Conservation (phyloP, 225 moss, liverwort and hornwort species). For the Thuidium tamariscinum region DNA sequence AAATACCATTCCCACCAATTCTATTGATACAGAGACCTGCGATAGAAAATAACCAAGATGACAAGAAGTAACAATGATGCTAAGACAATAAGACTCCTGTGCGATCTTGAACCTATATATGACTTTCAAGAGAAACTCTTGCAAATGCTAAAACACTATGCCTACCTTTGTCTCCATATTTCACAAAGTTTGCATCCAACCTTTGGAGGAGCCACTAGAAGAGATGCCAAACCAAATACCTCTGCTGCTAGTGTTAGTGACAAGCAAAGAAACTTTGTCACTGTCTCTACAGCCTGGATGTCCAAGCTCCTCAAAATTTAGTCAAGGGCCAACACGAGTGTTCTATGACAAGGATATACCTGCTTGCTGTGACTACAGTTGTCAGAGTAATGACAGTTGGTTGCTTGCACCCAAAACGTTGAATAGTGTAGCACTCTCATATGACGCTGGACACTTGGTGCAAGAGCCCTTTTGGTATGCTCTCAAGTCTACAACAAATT, state of each 20-base stretch:
- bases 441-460: constrained; percentile 1
- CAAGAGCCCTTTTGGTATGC: constrained; percentile 1
- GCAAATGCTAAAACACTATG: constrained; percentile 11
- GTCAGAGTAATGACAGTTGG: constrained; percentile 6
- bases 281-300: constrained; percentile 13
- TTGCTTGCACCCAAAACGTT: constrained; percentile 5
- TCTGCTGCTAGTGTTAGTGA: not conserved
- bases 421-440: constrained; percentile 8
- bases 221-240: constrained; percentile 19
- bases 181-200: constrained; percentile 20
- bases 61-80: constrained; percentile 6
- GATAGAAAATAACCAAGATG: not conserved
- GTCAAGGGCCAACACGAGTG: constrained; percentile 8
- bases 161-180: constrained; percentile 27
- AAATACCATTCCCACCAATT: not conserved
- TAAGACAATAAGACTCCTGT: not conserved
- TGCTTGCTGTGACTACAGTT: constrained; percentile 11
- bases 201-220: not conserved
- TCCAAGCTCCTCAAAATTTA: constrained; percentile 31
- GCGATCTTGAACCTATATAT: constrained; percentile 3
- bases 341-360: not conserved
- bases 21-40: constrained; percentile 7
- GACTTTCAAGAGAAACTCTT: not conserved
- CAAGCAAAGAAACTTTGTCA: not conserved
- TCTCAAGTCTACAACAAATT: not conserved